phyloP scores from a whole-genome alignment of 257 asterid species.

The Jacaranda mimosifolia region DNA sequence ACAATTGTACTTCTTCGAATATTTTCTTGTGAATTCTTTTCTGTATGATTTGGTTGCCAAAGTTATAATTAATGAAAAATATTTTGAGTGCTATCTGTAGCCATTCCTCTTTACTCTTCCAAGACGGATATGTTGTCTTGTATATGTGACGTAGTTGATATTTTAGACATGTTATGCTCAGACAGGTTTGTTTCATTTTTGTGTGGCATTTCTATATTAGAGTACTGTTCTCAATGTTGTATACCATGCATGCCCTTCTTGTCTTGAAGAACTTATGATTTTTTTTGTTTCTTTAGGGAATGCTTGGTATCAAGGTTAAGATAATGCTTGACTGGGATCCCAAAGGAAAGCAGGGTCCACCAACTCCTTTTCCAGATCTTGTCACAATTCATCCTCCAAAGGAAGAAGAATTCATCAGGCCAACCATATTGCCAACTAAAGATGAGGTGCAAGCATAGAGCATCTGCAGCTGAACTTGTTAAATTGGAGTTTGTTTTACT shows the following conservation, averaged over 20 bases:
- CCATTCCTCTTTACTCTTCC: neutral
- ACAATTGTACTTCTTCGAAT: too few species aligned
- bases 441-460: conserved; percentile 41
- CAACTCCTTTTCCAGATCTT: conserved; percentile 47
- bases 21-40: neutral
- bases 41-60: neutral
- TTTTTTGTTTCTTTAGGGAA: conserved; percentile 30
- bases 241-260: too few species aligned
- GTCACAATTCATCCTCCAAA: conserved; percentile 47
- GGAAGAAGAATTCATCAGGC: conserved; percentile 39
- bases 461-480: neutral
- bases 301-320: conserved; percentile 49
- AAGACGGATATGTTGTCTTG: too few species aligned
- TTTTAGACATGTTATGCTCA: conserved; percentile 47
- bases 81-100: neutral
- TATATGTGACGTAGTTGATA: too few species aligned
- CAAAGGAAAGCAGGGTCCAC: conserved; percentile 46
- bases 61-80: neutral
- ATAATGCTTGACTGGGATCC: conserved; percentile 57
- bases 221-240: neutral
- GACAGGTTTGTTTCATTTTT: conserved; percentile 38
- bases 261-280: neutral
- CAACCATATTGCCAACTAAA: conserved; percentile 31
- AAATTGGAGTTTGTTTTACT: neutral
- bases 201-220: neutral